A percentile compares a stretch with the other conserved stretches of the same genome.
phyloP scores from a whole-genome alignment of 2,329 filamentous ascomycete genomes.

The Sporothrix brasiliensis region DNA sequence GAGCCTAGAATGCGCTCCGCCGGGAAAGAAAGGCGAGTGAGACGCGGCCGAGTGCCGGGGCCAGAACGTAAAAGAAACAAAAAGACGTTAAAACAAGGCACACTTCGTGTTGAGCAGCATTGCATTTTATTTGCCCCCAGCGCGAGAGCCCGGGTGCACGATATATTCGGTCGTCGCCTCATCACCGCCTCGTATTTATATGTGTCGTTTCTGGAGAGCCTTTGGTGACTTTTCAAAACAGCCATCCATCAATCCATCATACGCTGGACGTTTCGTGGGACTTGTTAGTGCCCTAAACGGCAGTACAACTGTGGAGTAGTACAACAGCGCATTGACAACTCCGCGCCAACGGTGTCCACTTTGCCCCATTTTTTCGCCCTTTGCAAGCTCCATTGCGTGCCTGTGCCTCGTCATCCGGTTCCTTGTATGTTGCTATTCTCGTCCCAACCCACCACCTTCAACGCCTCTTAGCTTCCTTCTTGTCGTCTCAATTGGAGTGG shows the following conservation, averaged over 20 bases:
- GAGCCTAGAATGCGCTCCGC: no score
- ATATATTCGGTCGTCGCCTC: neutral
- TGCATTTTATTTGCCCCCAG: neutral
- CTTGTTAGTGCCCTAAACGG: constrained; percentile 5
- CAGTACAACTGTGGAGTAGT: neutral
- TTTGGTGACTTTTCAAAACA: no score
- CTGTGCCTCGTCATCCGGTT: no score
- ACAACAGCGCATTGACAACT: neutral
- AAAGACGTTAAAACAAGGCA: no score
- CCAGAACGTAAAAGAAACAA: no score
- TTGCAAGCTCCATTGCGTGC: neutral
- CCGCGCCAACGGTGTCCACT: constrained; percentile 2
- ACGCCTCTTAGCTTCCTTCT: neutral
- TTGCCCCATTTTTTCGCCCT: neutral
- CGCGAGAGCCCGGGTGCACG: neutral
- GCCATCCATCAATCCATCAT: no score
- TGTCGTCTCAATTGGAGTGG: neutral
- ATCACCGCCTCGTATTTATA: neutral
- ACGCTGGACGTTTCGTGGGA: neutral
- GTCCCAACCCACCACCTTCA: constrained; percentile 14
- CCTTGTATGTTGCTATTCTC: constrained; percentile 24
- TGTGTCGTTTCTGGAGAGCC: no score
- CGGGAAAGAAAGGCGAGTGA: neutral
- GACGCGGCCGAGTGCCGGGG: neutral
- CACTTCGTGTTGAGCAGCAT: no score